Percentiles rank a stretch among this genome's conserved stretches.
Evolutionary conservation across 2,329 filamentous ascomycete species (phyloP).

Genomic region (Aspergillus sp.): DNA sequence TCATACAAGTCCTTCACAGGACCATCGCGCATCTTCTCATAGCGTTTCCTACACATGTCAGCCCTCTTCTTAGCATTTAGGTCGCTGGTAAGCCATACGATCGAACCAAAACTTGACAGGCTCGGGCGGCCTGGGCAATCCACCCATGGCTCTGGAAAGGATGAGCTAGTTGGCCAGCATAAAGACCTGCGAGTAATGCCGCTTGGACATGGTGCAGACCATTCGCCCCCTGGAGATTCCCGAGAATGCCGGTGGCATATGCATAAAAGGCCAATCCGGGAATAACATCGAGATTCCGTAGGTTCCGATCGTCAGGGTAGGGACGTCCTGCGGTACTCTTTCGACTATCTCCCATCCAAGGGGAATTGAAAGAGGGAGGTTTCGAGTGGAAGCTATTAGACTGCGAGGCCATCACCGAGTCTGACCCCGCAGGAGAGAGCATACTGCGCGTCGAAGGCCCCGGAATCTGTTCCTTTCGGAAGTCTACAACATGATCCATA

Average conservation of each 20-base stretch:
- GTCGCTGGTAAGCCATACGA: slow-evolving; percentile 45
- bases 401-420: slow-evolving; percentile 17
- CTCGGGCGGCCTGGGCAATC: slow-evolving; percentile 60
- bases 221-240: slow-evolving; percentile 73
- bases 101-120: slow-evolving; percentile 70
- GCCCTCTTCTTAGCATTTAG: background rate
- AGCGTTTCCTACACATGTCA: slow-evolving; percentile 29
- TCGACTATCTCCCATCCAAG: slow-evolving; percentile 14
- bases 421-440: slow-evolving; percentile 27
- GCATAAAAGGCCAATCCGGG: slow-evolving; percentile 90
- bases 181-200: slow-evolving; percentile 79
- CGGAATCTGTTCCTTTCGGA: slow-evolving; percentile 27
- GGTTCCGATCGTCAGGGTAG: slow-evolving; percentile 17
- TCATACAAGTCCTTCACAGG: slow-evolving; percentile 60
- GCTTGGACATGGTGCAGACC: slow-evolving; percentile 83
- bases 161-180: slow-evolving; percentile 81
- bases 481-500: slow-evolving; percentile 31
- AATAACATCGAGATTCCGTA: slow-evolving; percentile 75
- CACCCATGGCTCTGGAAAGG: slow-evolving; percentile 80
- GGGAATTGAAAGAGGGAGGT: slow-evolving; percentile 17
- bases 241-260: slow-evolving; percentile 80
- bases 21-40: slow-evolving; percentile 28
- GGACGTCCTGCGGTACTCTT: slow-evolving; percentile 14
- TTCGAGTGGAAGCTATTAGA: slow-evolving; percentile 20
- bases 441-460: slow-evolving; percentile 20